Conservation (phyloP, 768 basidiomycete species). For the Lactarius evosmus region DNA sequence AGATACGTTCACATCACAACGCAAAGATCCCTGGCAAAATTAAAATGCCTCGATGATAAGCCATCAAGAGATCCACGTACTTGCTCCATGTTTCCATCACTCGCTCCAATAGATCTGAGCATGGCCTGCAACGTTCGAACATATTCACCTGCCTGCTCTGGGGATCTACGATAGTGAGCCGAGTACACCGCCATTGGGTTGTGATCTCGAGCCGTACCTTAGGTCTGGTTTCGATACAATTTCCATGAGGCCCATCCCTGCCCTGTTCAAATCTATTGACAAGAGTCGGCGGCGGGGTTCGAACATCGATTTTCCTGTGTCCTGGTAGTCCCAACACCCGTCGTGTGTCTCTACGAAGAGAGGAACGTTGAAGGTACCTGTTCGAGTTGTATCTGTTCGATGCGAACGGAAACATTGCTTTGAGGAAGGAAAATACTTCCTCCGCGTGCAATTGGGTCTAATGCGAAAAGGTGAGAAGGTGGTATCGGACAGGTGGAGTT, state of each 20-base stretch:
- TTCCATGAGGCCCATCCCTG: conserved; percentile 88
- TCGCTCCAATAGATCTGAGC: conserved; percentile 78
- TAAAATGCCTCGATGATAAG: conserved; percentile 3
- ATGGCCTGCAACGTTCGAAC: conserved; percentile 79
- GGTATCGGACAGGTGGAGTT: neutral
- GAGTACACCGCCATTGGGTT: neutral
- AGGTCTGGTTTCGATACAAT: conserved; percentile 95
- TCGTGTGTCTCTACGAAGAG: neutral
- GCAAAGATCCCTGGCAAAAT: conserved; percentile 72
- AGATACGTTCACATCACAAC: conserved; percentile 96
- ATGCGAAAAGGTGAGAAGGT: conserved; percentile 11
- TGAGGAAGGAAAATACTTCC: conserved; percentile 54
- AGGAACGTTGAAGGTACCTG: conserved; percentile 49
- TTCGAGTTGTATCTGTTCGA: conserved; percentile 94
- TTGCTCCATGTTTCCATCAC: conserved; percentile 97
- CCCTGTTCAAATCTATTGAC: conserved; percentile 84
- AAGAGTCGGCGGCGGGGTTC: conserved; percentile 49
- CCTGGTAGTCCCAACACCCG: conserved; percentile 45
- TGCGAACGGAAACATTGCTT: conserved; percentile 54
- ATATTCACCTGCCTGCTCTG: conserved; percentile 89
- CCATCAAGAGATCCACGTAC: conserved; percentile 41
- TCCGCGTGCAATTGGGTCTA: conserved; percentile 75
- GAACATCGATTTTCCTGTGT: conserved; percentile 84
- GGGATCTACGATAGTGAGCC: conserved; percentile 43
- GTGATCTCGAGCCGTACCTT: conserved; percentile 37